Base-by-base conservation (phyloP, 2,329 filamentous ascomycete species). In the Alternaria hordeiaustralica region DNA sequence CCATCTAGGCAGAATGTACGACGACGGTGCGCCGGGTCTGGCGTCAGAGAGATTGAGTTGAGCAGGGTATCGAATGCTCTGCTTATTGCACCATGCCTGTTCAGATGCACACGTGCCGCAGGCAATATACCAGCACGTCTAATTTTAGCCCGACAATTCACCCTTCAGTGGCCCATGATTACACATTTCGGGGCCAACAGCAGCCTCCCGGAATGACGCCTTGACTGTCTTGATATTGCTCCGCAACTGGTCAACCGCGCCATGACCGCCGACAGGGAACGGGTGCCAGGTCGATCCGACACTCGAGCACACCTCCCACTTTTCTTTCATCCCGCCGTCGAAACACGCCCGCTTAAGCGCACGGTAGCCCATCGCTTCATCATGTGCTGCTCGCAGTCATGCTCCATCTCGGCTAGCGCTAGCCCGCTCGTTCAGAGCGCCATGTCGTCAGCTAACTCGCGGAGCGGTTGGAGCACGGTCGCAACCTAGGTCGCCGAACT, bases 101-200 rank as follows among this genome's bases (percentile, higher is more conserved):
- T 75, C 58, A 55, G 68, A 59, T 58, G 45, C 64, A 76, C 76
- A 77, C 72, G 75, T 79, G 75, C 76, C 72, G 71, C 70, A 76
- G 61, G 71, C 75, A 76, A 78, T 78, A 78, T 73, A 71, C 63
- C 54, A 58, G 28, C 45, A 51, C 45, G 44, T 55, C 73, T 78
- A 78, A 73, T 72, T 73, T 73, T 78, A 78, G 74, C 65, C 69
- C 65, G 65, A 60, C 65, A 63, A 23, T 53, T 53, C 60, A 66
- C 50, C 26, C 43, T 44, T 20, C 51, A 49, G 56, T 64, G 46
- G 55, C 65, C 55, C 64, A 71, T 68, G 47, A 61, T 61, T 59
- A 55, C 69, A 65, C 64, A 53, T 41, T 60, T 61, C 60, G 71
- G 72, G 68, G 71, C 71, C 70, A 69, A 68, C 73, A 70, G 67